A percentile compares a stretch with the other conserved stretches of the same genome.
These are phyloP conservation scores for Vararia minispora DNA, from an alignment of 768 basidiomycete species.

Conservation along the genomic window DNA sequence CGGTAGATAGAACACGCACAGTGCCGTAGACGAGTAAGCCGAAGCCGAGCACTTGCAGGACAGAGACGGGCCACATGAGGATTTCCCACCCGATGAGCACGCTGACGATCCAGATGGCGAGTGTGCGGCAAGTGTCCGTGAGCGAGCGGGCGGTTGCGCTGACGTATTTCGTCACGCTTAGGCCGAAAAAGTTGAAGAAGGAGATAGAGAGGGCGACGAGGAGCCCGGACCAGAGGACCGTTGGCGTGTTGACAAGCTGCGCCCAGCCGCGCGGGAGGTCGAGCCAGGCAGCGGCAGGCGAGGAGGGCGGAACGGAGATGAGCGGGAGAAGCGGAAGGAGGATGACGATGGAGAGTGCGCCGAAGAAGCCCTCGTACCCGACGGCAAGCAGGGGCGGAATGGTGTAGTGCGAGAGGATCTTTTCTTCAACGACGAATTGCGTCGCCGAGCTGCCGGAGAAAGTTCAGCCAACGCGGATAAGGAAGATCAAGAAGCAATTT, in stretches of 20 bases:
- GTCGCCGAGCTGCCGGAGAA: slow-evolving; percentile 56
- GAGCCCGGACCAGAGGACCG: slow-evolving; percentile 32
- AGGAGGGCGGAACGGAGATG: slow-evolving; percentile 47
- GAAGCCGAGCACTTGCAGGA: slow-evolving; percentile 80
- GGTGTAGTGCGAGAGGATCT: slow-evolving; percentile 81
- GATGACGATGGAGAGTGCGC: slow-evolving; percentile 65
- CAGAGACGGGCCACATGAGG: slow-evolving; percentile 68
- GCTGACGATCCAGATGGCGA: slow-evolving; percentile 93
- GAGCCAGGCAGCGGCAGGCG: slow-evolving; percentile 56
- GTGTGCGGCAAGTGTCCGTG: slow-evolving; percentile 90
- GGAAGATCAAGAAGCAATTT: slow-evolving; percentile 9
- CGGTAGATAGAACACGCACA: slow-evolving; percentile 28
- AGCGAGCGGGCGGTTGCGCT: slow-evolving; percentile 87
- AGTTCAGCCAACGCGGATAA: slow-evolving; percentile 2
- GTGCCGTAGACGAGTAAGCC: slow-evolving; percentile 87
- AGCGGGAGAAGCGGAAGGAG: slow-evolving; percentile 75
- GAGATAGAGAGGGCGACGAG: slow-evolving; percentile 42
- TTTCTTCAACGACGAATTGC: slow-evolving; percentile 95
- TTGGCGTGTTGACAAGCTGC: slow-evolving; percentile 74
- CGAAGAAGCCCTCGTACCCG: slow-evolving; percentile 91
- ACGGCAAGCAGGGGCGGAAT: slow-evolving; percentile 89
- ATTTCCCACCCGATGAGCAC: slow-evolving; percentile 86
- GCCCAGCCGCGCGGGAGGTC: slow-evolving; percentile 84
- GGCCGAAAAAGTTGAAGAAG: slow-evolving; percentile 60
- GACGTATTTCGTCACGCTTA: slow-evolving; percentile 87